Base-by-base conservation (phyloP, 176 grass and related monocot species). In the Avena atlantica region DNA sequence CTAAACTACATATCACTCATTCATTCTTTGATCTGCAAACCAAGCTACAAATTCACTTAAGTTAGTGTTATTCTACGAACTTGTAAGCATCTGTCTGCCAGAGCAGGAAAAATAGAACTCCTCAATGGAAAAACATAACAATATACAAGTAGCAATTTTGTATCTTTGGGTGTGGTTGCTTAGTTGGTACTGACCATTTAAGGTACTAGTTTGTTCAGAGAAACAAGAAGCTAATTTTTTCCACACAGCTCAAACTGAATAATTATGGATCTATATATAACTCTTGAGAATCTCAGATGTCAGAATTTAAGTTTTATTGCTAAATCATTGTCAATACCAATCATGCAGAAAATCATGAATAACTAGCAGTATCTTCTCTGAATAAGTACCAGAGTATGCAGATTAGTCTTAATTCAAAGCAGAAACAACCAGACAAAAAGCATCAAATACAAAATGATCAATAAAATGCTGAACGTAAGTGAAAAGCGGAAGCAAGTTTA, bases 191-290 rank as follows among this genome's bases (percentile, higher is more conserved):
- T 68, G 21, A 47, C 68, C 48, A 81, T 14, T 40, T 31, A 89
- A 89, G 76, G 16, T 85, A 75, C 31, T 66, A 81, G 3, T 57
- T 81, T 86, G 19, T 48, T 57, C 9, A 56, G 29, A 83, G 66
- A 25, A 65, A 12, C 13, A 14, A 3, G n/a, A 27, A 87, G 48
- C 44, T 52, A 87, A 64, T 3, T 71, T 83, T 17, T 79, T 15
- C 17, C 51, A 50, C 31, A 87, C 74, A 56, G 64, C 29, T 42
- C 24, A 53, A 51, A 79, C 20, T 48, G 16, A 50, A 34, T 10
- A 80, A 56, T 53, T 68, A 85, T 29, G 27, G 19, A 67, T 86
- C 23, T 49, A 60, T 60, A 45, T 50, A 60, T 60, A 45, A 37
- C 65, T 71, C 37, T 4, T n/a, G 55, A 64, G 65, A 2, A 76